Conservation (phyloP, 2,329 filamentous ascomycete genomes). For the Penicillium sp. region DNA sequence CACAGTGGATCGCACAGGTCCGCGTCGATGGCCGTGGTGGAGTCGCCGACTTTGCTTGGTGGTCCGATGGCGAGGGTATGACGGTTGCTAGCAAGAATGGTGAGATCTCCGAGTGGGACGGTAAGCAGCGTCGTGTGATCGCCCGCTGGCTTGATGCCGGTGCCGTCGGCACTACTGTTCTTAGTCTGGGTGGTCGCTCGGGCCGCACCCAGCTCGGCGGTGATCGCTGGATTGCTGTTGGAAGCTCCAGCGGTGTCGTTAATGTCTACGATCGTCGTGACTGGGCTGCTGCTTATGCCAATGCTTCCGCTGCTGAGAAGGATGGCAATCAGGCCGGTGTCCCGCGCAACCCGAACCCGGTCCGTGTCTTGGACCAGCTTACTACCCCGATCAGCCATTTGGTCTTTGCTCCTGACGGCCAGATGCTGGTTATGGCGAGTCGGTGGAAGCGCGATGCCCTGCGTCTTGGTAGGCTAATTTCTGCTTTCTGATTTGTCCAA, state of each 20-base stretch:
- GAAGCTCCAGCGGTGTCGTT: conserved; percentile 80
- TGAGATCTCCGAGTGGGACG: conserved; percentile 84
- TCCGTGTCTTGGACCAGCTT: conserved; percentile 75
- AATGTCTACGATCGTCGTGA: conserved; percentile 86
- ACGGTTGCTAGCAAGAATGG: conserved; percentile 82
- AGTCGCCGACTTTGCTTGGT: conserved; percentile 91
- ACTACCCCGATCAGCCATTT: conserved; percentile 80
- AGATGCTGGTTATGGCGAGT: conserved; percentile 83
- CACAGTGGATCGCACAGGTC: conserved; percentile 84
- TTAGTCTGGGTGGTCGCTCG: conserved; percentile 65
- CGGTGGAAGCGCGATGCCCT: conserved; percentile 85
- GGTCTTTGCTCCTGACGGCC: conserved; percentile 81
- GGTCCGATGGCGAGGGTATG: conserved; percentile 77
- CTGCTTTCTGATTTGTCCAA: not conserved
- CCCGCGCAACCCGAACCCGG: conserved; percentile 68
- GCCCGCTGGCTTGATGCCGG: conserved; percentile 89
- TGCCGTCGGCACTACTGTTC: conserved; percentile 76
- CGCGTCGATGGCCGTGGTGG: conserved; percentile 78
- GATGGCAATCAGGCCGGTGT: conserved; percentile 47
- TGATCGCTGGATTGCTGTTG: conserved; percentile 85
- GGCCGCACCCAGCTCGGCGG: conserved; percentile 56
- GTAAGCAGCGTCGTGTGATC: conserved; percentile 66
- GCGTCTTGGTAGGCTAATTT: conserved; percentile 53
- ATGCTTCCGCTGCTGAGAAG: conserved; percentile 21
- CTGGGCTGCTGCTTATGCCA: conserved; percentile 50